A percentile compares a stretch with the other conserved stretches of the same genome.
These are phyloP conservation scores for Spergularia marina DNA, from an alignment of 148 eudicot species.

Conservation along the genomic window DNA sequence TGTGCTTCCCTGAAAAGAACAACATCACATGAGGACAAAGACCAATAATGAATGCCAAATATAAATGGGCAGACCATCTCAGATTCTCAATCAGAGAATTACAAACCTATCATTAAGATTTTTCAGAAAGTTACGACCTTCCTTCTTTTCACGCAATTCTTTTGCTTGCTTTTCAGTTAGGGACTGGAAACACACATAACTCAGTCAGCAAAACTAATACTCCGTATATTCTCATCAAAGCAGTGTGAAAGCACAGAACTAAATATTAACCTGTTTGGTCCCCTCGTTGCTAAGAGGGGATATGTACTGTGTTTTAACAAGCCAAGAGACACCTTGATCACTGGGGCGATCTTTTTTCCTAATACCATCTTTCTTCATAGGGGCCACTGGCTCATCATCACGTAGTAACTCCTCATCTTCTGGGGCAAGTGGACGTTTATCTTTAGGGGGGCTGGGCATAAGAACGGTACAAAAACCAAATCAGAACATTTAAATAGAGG, in stretches of 20 bases:
- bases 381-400: slow-evolving; percentile 81
- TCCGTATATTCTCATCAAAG: not conserved
- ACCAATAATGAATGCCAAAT: not conserved
- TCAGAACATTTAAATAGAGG: not conserved
- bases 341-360: slow-evolving; percentile 87
- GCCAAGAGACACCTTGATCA: slow-evolving; percentile 91
- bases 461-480: not conserved
- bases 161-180: slow-evolving; percentile 90
- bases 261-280: slow-evolving; percentile 60
- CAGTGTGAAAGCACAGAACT: not conserved
- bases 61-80: not conserved
- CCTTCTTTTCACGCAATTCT: slow-evolving; percentile 73
- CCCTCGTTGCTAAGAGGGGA: slow-evolving; percentile 90
- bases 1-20: slow-evolving; percentile 59
- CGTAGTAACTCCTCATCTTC: slow-evolving; percentile 84
- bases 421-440: slow-evolving; percentile 62
- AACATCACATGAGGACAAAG: not conserved
- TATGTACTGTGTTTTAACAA: slow-evolving; percentile 94
- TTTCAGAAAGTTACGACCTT: slow-evolving; percentile 58
- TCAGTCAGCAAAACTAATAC: slow-evolving; percentile 1
- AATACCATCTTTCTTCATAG: slow-evolving; percentile 79
- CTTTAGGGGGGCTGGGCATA: slow-evolving; percentile 67
- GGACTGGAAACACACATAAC: slow-evolving; percentile 47
- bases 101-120: slow-evolving; percentile 64
- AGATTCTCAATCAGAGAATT: not conserved